A percentile compares a stretch with the other conserved stretches of the same genome.
These are phyloP conservation scores for Cryptococcus floricola DNA, from an alignment of 1,284 basidiomycete genomes.

Conservation along the genomic window DNA sequence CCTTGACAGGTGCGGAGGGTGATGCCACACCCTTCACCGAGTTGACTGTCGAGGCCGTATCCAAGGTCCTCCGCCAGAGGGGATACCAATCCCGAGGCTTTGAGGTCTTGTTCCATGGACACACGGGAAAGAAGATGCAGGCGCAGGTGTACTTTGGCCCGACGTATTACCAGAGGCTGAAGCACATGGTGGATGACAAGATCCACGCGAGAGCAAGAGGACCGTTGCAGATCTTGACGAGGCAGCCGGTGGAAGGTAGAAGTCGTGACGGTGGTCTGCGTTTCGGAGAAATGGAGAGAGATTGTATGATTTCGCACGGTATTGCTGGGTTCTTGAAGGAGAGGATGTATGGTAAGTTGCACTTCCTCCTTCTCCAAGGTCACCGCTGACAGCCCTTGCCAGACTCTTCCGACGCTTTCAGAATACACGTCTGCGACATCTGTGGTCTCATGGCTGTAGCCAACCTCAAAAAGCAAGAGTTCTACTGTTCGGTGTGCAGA, in stretches of 20 bases:
- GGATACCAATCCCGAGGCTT: constrained; percentile 95
- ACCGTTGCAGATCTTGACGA: constrained; percentile 93
- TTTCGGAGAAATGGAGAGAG: constrained; percentile 96
- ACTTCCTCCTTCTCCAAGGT: background rate
- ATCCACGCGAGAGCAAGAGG: constrained; percentile 97
- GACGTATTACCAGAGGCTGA: constrained; percentile 98
- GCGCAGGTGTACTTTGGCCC: constrained; percentile 98
- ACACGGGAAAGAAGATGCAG: constrained; percentile 93
- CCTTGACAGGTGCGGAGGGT: constrained; percentile 91
- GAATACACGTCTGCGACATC: constrained; percentile 91
- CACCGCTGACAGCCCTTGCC: constrained; percentile 6
- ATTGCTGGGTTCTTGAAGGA: constrained; percentile 97
- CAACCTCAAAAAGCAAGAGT: constrained; percentile 64
- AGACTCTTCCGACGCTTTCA: constrained; percentile 77
- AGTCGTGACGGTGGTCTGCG: constrained; percentile 97
- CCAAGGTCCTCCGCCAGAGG: constrained; percentile 69
- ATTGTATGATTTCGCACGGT: constrained; percentile 99
- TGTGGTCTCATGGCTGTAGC: constrained; percentile 93
- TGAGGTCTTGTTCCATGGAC: constrained; percentile 98
- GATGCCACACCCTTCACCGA: constrained; percentile 99
- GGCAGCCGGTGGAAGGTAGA: constrained; percentile 99
- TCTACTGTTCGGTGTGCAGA: constrained; percentile 67
- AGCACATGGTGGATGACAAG: constrained; percentile 99
- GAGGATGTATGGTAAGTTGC: constrained; percentile 71
- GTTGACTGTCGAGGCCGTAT: constrained; percentile 93